phyloP scores from a whole-genome alignment of 768 basidiomycete genomes.

The Suillus subaureus region DNA sequence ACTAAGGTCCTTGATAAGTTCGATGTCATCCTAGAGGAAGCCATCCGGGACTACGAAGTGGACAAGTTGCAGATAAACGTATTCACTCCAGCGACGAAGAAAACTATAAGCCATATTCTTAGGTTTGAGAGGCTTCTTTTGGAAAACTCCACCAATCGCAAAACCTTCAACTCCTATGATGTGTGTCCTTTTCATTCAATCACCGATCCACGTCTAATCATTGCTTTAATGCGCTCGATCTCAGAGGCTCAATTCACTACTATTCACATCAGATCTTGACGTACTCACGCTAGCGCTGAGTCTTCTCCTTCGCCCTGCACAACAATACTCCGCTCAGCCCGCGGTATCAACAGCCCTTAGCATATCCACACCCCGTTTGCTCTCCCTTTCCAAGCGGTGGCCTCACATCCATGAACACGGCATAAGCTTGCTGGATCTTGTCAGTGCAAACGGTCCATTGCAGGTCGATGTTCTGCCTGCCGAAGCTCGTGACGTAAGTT shows the following conservation, averaged over 20 bases:
- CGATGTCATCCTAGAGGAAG: constrained; percentile 82
- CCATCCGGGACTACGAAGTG: constrained; percentile 83
- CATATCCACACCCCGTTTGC: constrained; percentile 78
- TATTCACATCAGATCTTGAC: constrained; percentile 88
- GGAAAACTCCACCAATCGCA: constrained; percentile 97
- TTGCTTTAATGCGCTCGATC: constrained; percentile 12
- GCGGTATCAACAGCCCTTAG: constrained; percentile 82
- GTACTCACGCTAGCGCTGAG: constrained; percentile 82
- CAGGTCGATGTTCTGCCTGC: constrained; percentile 65
- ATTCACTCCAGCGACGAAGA: constrained; percentile 78
- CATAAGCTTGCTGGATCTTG: constrained; percentile 74
- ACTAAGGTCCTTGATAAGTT: constrained; percentile 95
- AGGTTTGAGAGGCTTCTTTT: constrained; percentile 86
- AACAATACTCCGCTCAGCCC: constrained; percentile 90
- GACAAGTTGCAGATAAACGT: constrained; percentile 80
- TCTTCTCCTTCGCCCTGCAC: constrained; percentile 87
- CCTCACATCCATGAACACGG: constrained; percentile 80
- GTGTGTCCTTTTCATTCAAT: constrained; percentile 50
- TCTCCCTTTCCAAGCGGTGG: constrained; percentile 85
- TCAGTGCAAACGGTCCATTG: constrained; percentile 50
- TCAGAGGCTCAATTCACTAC: constrained; percentile 87
- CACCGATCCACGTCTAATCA: constrained; percentile 11
- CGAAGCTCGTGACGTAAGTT: constrained; percentile 79
- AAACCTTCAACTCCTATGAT: constrained; percentile 95
- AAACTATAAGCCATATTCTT: constrained; percentile 77